Percentiles rank a stretch among this genome's conserved stretches.
Evolutionary conservation across 805 yeast species (phyloP).

Genomic region (Candida namnaoensis): DNA sequence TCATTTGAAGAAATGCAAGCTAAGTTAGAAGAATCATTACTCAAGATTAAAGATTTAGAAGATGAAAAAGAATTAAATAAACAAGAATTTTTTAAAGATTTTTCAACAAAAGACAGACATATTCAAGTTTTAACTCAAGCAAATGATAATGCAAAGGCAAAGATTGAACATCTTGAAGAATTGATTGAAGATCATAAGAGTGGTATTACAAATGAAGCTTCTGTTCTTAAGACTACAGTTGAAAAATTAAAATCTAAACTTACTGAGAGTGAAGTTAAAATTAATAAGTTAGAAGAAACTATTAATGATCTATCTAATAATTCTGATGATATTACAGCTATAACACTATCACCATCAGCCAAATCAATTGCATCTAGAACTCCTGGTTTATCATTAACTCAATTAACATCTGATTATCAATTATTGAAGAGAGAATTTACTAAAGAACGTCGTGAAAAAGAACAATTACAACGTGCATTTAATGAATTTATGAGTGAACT

Average conservation of each 20-base stretch:
- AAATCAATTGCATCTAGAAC: slow-evolving; percentile 38
- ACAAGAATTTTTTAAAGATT: slow-evolving; percentile 46
- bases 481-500: slow-evolving; percentile 67
- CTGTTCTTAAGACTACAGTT: slow-evolving; percentile 46
- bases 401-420: slow-evolving; percentile 56
- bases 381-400: slow-evolving; percentile 52
- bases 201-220: slow-evolving; percentile 41
- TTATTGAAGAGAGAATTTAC: slow-evolving; percentile 56
- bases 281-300: slow-evolving; percentile 33
- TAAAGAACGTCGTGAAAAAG: slow-evolving; percentile 64
- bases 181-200: slow-evolving; percentile 16
- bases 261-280: slow-evolving; percentile 30
- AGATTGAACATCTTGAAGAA: slow-evolving; percentile 46
- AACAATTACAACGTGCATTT: slow-evolving; percentile 60
- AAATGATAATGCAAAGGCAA: slow-evolving; percentile 38
- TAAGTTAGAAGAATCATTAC: slow-evolving; percentile 32
- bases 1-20: slow-evolving; percentile 27
- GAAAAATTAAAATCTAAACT: slow-evolving; percentile 47
- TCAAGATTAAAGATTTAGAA: slow-evolving; percentile 37
- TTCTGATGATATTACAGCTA: slow-evolving; percentile 10
- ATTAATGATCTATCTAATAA: slow-evolving; percentile 28
- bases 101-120: slow-evolving; percentile 52
- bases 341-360: slow-evolving; percentile 46
- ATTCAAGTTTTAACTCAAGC: slow-evolving; percentile 47
- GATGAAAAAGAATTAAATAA: slow-evolving; percentile 33